A percentile compares a stretch with the other conserved stretches of the same genome.
These are phyloP conservation scores for Termitomyces sp. DNA, from an alignment of 768 basidiomycete species.

Conservation along the genomic window DNA sequence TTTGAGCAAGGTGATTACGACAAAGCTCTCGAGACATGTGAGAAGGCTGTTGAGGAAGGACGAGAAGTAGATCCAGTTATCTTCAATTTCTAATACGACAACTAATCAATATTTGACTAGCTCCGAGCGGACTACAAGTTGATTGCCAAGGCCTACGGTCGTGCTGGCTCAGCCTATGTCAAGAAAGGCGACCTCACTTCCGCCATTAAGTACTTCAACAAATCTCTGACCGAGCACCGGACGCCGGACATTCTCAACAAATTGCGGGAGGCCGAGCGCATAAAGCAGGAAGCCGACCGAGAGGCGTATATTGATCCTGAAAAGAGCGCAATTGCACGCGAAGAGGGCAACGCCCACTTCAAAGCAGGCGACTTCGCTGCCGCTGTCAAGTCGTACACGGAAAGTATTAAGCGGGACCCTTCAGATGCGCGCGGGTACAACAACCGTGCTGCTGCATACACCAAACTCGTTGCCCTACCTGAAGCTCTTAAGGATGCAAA, in stretches of 20 bases:
- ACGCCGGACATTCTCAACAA: slow-evolving; percentile 90
- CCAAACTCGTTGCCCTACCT: slow-evolving; percentile 87
- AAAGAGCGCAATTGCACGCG: slow-evolving; percentile 74
- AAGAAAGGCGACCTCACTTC: slow-evolving; percentile 70
- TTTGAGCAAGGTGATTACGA: slow-evolving; percentile 93
- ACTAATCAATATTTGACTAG: slow-evolving; percentile 25
- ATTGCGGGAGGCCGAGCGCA: slow-evolving; percentile 77
- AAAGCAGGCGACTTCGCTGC: slow-evolving; percentile 89
- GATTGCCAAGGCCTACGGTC: slow-evolving; percentile 90
- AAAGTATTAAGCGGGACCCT: slow-evolving; percentile 96
- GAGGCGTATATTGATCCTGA: slow-evolving; percentile 85
- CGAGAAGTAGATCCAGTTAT: slow-evolving; percentile 44
- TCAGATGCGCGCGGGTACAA: slow-evolving; percentile 90
- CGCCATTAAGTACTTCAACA: slow-evolving; percentile 90
- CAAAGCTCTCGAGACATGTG: slow-evolving; percentile 84
- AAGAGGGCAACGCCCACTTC: slow-evolving; percentile 90
- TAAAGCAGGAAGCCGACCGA: slow-evolving; percentile 71
- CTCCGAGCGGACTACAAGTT: slow-evolving; percentile 92
- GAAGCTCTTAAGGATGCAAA: slow-evolving; percentile 97
- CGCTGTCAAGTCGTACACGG: slow-evolving; percentile 89
- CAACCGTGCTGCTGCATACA: slow-evolving; percentile 97
- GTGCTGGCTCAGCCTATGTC: slow-evolving; percentile 79
- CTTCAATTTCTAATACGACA: neutral
- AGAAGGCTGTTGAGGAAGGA: slow-evolving; percentile 96
- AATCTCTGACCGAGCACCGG: slow-evolving; percentile 93